phyloP scores from a whole-genome alignment of 2,329 filamentous ascomycete species.

The Penicillium sp. region DNA sequence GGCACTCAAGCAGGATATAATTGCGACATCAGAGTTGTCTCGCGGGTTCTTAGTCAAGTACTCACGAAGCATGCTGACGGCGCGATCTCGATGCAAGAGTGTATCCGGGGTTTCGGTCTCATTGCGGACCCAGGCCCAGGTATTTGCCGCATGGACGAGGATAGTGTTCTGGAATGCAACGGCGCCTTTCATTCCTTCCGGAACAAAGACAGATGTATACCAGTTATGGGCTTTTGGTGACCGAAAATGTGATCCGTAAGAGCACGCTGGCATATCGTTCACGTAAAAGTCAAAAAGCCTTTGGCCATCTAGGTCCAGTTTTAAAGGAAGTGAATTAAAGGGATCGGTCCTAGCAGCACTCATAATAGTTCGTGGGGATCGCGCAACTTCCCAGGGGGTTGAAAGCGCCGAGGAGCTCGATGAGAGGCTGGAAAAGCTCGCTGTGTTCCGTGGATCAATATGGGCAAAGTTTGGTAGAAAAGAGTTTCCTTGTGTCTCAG shows the following conservation, averaged over 20 bases:
- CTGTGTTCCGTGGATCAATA: constrained; percentile 7
- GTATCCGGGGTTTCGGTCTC: constrained; percentile 31
- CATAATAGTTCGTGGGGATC: constrained; percentile 33
- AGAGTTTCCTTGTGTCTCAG: neutral
- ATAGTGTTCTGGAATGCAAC: constrained; percentile 42
- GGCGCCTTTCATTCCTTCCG: constrained; percentile 42
- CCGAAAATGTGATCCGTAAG: constrained; percentile 39
- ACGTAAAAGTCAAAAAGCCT: constrained; percentile 43
- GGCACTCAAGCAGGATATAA: constrained; percentile 41
- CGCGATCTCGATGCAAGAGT: constrained; percentile 34
- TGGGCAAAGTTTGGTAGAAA: neutral
- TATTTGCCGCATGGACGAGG: constrained; percentile 41
- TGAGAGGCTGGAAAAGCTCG: neutral
- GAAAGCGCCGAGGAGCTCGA: constrained; percentile 16
- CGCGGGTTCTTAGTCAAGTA: constrained; percentile 32
- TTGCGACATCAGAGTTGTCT: constrained; percentile 40
- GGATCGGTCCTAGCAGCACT: constrained; percentile 41
- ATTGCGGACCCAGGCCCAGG: constrained; percentile 39
- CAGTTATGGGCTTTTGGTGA: constrained; percentile 39
- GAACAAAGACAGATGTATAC: constrained; percentile 41
- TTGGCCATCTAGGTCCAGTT: constrained; percentile 32
- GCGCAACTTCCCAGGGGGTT: constrained; percentile 16
- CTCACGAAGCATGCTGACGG: constrained; percentile 35
- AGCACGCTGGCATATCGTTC: constrained; percentile 42
- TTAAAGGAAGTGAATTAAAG: constrained; percentile 38